Evolutionary conservation across 345 rosid species (phyloP), one percentile per base, ranked within the genome.

Genomic region (Syzygium oleosum): DNA sequence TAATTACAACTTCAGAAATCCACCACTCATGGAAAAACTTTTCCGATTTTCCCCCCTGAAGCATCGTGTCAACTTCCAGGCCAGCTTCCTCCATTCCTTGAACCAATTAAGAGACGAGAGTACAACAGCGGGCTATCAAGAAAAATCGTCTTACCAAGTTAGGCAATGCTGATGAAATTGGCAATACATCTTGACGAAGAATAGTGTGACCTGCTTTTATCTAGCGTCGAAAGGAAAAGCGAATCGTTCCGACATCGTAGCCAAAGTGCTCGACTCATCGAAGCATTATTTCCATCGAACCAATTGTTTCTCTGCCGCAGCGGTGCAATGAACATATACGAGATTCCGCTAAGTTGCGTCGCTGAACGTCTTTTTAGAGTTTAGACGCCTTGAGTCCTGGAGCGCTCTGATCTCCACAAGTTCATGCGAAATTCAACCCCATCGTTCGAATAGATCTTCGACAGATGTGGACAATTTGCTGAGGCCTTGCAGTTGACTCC

Each of bases 381-480:
- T 14, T 58, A 58, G 29, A 58, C 7, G 7, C 65, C 29, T 25
- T 2, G 29, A 0, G 29, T 58, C 63, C 4, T 5, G n/a, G 41
- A 29, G 41, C 22, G 29, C 11, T 29, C 22, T n/a, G 38, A 29
- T 1, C 77, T 65, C 41, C 77, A 7, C 77, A 15, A 65, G 22
- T 29, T 61, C 41, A 65, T 29, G 77, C 21, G 11, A 65, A 65
- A 29, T 31, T 0, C 22, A 65, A 31, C 0, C 77, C 41, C 41
- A 6, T 58, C 65, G 65, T 58, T 58, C 15, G 1, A 0, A 2
- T 58, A 29, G 41, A 29, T 65, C 29, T 58, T 65, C 0, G 22
- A 29, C 77, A 0, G 5, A 63, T 63, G 38, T 14, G 38, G 73
- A 27, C 68, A 0, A 27, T 27, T 59, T 0, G 8, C 0, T 4